A percentile compares a stretch with the other conserved stretches of the same genome.
phyloP scores from a whole-genome alignment of 2,329 filamentous ascomycete species.

The Scedosporium apiospermum region DNA sequence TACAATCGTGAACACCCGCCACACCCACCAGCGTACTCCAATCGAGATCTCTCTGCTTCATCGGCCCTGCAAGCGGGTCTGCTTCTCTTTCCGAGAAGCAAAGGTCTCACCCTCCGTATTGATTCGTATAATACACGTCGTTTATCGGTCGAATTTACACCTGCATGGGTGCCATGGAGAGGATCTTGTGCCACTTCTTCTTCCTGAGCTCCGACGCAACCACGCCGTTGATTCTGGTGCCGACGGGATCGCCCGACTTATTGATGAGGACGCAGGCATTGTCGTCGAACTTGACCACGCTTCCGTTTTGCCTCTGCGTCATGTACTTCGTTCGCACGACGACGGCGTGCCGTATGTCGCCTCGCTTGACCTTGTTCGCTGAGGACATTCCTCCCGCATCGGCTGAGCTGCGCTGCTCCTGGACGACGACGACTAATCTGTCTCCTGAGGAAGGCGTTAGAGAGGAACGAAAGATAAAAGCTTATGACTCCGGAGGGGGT shows the following conservation, averaged over 20 bases:
- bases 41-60: neutral
- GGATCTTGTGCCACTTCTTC: slow-evolving; percentile 97
- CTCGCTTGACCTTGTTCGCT: slow-evolving; percentile 89
- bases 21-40: neutral
- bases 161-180: slow-evolving; percentile 78
- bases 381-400: slow-evolving; percentile 61
- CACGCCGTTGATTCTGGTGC: slow-evolving; percentile 82
- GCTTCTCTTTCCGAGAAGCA: neutral
- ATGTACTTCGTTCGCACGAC: slow-evolving; percentile 88
- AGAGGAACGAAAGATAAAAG: neutral
- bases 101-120: neutral
- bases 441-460: slow-evolving; percentile 53
- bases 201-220: slow-evolving; percentile 83
- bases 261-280: slow-evolving; percentile 97
- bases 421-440: slow-evolving; percentile 92
- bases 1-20: neutral
- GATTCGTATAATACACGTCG: neutral
- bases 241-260: slow-evolving; percentile 92
- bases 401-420: slow-evolving; percentile 81
- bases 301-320: slow-evolving; percentile 78
- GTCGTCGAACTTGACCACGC: slow-evolving; percentile 87
- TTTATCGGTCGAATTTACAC: slow-evolving; percentile 25
- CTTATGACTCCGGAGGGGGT: neutral
- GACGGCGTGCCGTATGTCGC: slow-evolving; percentile 92
- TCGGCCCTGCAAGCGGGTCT: neutral